Base-by-base conservation (phyloP, 2,329 filamentous ascomycete genomes). In the Pestalotiopsis sp. region DNA sequence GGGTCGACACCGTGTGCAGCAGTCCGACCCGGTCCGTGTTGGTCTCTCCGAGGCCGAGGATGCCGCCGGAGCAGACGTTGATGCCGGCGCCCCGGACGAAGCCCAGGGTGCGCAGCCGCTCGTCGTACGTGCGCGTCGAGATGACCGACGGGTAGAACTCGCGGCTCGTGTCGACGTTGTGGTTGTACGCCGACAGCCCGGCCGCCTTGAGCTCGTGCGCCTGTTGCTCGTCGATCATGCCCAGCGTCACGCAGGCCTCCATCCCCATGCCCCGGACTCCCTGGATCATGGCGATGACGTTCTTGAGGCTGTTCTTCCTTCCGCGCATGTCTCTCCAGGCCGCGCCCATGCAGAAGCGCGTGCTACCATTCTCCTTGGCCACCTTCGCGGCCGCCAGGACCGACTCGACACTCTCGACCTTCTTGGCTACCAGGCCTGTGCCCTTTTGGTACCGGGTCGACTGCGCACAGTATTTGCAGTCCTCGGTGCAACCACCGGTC, bases 321-420 rank as follows among this genome's bases (percentile, higher is more conserved):
- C 94, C 94, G 14, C 93, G 91, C 94, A 97, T 97, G 80, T 97
- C 94, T 48, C 94, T 85, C 94, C 94, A 97, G 0, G 94, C 94
- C 3, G 94, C 94, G 9, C 94, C 94, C 94, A 97, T 97, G 82
- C 94, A 97, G 86, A 97, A 97, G 1, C 94, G 89, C 9, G 93
- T 97, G 82, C 91, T 94, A 63, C 94, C 94, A 71, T 96, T 96
- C 67, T 88, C 89, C 75, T 92, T 93, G 69, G 94, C 94, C 39
- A 88, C 88, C 44, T 89, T 88, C 1, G 94, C 94, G 2, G 93
- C 92, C 48, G 87, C 88, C 26, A 97, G 88, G 1, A 97, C 94
- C 0, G 91, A 89, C 68, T 96, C 92, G 66, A 97, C 93, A 1
- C 88, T 87, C 70, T 91, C 91, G 76, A 97, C 89, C 73, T 93